Conservation (phyloP, 1,284 basidiomycete species). For the Tilletiopsis washingtonensis region DNA sequence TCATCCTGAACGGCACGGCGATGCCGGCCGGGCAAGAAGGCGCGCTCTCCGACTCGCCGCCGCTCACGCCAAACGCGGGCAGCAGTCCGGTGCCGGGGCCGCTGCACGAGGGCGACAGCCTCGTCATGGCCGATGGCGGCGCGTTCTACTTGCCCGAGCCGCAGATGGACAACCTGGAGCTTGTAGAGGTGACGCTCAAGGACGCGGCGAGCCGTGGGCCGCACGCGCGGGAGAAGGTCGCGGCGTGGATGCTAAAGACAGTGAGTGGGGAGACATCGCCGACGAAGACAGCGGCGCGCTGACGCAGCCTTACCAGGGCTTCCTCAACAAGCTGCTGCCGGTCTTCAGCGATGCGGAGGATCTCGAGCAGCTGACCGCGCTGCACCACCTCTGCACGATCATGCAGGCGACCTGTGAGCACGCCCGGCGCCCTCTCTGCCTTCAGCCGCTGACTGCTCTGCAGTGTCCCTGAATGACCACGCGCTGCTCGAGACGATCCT, state of each 20-base stretch:
- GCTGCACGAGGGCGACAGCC: background rate
- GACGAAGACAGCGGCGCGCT: slow-evolving; percentile 9
- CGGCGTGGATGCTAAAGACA: slow-evolving; percentile 53
- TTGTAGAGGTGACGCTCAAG: slow-evolving; percentile 42
- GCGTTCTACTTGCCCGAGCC: slow-evolving; percentile 46
- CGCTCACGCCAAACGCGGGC: slow-evolving; percentile 19
- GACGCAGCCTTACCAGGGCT: slow-evolving; percentile 56
- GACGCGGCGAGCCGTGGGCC: slow-evolving; percentile 45
- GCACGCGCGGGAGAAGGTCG: slow-evolving; percentile 64
- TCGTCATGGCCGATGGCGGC: slow-evolving; percentile 18
- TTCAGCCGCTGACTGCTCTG: background rate
- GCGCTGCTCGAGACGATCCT: slow-evolving; percentile 89
- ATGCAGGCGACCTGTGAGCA: slow-evolving; percentile 87
- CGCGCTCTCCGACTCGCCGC: slow-evolving; percentile 20
- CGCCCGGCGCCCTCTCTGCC: background rate
- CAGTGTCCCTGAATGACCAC: slow-evolving; percentile 92
- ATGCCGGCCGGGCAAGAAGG: background rate
- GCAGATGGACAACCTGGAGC: slow-evolving; percentile 39
- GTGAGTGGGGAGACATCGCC: slow-evolving; percentile 58
- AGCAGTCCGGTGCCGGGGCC: background rate
- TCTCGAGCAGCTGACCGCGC: slow-evolving; percentile 73
- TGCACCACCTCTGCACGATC: slow-evolving; percentile 81
- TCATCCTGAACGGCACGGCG: slow-evolving; percentile 42
- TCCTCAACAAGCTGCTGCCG: slow-evolving; percentile 75
- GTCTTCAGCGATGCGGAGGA: slow-evolving; percentile 84